Conservation (phyloP, 768 basidiomycete genomes). For the Thelephora ganbajun region DNA sequence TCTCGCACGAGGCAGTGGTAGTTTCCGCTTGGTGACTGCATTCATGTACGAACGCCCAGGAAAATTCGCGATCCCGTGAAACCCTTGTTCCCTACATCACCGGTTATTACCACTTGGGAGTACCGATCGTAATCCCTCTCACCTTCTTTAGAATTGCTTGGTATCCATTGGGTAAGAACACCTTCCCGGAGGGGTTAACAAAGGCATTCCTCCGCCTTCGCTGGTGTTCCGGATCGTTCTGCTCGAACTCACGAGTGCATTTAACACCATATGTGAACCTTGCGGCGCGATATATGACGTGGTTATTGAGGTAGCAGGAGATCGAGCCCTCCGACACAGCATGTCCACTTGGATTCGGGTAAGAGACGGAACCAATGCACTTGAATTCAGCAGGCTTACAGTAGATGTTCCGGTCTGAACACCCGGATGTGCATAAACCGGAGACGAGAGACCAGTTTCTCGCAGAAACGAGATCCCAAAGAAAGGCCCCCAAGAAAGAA, state of each 20-base stretch:
- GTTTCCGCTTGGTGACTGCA: slow-evolving; percentile 1
- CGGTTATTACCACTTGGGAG: no score
- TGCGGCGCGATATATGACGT: slow-evolving; percentile 33
- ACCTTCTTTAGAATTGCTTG: slow-evolving; percentile 30
- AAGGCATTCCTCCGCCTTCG: slow-evolving; percentile 19
- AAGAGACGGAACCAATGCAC: not conserved
- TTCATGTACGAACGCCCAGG: slow-evolving; percentile 3
- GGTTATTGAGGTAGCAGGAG: slow-evolving; percentile 29
- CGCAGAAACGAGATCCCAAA: slow-evolving; percentile 34
- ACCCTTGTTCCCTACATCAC: slow-evolving; percentile 27
- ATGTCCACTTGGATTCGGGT: slow-evolving; percentile 21
- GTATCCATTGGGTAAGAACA: slow-evolving; percentile 26
- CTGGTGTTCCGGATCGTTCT: slow-evolving; percentile 25
- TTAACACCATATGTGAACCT: slow-evolving; percentile 34
- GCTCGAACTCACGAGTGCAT: slow-evolving; percentile 22
- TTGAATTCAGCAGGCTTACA: slow-evolving; percentile 25
- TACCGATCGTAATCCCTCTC: not conserved
- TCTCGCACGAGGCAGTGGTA: slow-evolving; percentile 11
- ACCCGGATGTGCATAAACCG: slow-evolving; percentile 25
- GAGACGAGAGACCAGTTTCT: slow-evolving; percentile 25
- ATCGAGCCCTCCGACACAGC: slow-evolving; percentile 41
- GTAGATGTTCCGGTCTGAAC: slow-evolving; percentile 36
- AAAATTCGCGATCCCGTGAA: slow-evolving; percentile 28
- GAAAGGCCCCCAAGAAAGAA: slow-evolving; percentile 43
- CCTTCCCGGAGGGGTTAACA: slow-evolving; percentile 22